Evolutionary conservation across 306 rosid species (phyloP), one percentile per base, ranked within the genome.

Genomic region (Cucurbita moschata): DNA sequence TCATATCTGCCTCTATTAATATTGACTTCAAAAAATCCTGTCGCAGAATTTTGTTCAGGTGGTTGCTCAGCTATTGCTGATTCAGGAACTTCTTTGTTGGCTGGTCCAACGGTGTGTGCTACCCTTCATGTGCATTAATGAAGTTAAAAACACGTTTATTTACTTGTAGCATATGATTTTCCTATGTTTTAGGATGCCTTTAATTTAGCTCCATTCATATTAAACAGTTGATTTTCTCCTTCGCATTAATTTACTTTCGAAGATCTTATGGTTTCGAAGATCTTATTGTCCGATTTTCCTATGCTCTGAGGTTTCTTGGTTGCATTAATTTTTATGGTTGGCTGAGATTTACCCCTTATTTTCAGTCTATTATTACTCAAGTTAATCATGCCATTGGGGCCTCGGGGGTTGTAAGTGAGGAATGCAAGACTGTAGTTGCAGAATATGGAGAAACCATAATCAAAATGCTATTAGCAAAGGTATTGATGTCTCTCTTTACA

Each of bases 61-160:
- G 89, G 92, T 56, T 92, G 96, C 84, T 78, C 95, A 9, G 95
- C 96, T 15, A 86, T 92, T 64, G 88, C 96, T 55, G 96, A 92
- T 81, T 92, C 96, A 38, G 95, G 96, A 74, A 92, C 96, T 72
- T 89, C 97, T 40, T 77, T 89, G 76, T 79, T 89, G 79, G 97
- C 91, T 44, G 96, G 97, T 71, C 90, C 90, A 26, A 86, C 87
- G 85, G 88, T 84, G 69, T 9, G 84, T 60, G 37, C 49, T 23
- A n/a, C 63, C 42, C 51, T 72, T 53, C 75, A 53, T 37, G 72
- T 43, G 62, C 47, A 18, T 18, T 73, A 12, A 42, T 56, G 5
- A 8, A 6, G 15, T 53, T 11, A 35, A 46, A 16, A 46, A 16
- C 30, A n/a, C 53, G 62, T 53, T 53, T 53, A 10, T 72, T 35